Evolutionary conservation across 176 grass and related monocot species (phyloP).

Genomic region (Areca catechu): DNA sequence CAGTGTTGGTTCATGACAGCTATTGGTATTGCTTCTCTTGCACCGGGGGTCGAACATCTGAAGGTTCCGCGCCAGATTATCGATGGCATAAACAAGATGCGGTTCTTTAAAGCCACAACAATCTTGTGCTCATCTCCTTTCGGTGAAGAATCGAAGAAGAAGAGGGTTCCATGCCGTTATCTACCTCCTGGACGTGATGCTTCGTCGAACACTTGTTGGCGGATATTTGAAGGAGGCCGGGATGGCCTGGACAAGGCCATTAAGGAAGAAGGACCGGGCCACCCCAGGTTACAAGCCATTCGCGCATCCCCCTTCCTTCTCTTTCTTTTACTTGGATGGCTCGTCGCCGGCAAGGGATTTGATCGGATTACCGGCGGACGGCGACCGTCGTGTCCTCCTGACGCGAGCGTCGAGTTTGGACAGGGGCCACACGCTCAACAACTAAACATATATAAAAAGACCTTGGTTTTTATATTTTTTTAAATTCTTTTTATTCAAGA

Average conservation of each 20-base stretch:
- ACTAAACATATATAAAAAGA: too few relatives aligned
- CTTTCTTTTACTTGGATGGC: constrained; percentile 15
- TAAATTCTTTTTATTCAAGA: too few relatives aligned
- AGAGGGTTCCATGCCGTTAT: neutral
- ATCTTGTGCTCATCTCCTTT: constrained; percentile 1
- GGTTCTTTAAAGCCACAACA: constrained; percentile 30
- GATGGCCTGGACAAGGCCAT: constrained; percentile 40
- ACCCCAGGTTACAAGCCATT: constrained; percentile 48
- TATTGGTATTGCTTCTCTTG: constrained; percentile 28
- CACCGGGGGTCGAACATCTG: constrained; percentile 30
- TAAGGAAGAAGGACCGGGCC: constrained; percentile 35
- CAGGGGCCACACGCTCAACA: too few relatives aligned
- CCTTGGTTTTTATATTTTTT: too few relatives aligned
- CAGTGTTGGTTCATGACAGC: constrained; percentile 3
- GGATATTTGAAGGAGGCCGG: constrained; percentile 47
- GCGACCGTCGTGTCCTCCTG: neutral
- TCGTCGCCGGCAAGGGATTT: constrained; percentile 10
- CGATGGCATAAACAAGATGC: constrained; percentile 59
- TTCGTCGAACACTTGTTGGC: constrained; percentile 44
- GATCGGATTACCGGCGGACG: constrained; percentile 3
- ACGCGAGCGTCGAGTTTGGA: too few relatives aligned
- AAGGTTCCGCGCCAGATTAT: constrained; percentile 52
- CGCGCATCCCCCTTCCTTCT: constrained; percentile 20
- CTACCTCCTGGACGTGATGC: constrained; percentile 8
- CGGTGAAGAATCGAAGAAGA: neutral